Percentiles rank a stretch among this genome's conserved stretches.
Evolutionary conservation across 2,329 filamentous ascomycete genomes (phyloP).

Genomic region (Verticillium isaacii): DNA sequence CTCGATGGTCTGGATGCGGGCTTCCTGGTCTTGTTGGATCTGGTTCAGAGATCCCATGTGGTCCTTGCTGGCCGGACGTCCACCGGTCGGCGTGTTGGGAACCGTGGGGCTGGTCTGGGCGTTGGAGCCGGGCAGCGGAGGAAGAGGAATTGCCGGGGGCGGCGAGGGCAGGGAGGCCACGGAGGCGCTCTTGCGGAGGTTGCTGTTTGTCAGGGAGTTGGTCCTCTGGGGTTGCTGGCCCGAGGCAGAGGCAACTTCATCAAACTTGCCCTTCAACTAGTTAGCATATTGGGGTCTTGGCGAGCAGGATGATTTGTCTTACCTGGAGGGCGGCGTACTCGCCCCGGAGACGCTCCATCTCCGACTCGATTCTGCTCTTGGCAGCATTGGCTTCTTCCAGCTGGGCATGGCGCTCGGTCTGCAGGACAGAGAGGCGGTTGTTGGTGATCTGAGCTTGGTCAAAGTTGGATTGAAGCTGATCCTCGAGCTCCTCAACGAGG

Average conservation of each 20-base stretch:
- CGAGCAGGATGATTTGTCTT: slow-evolving; percentile 22
- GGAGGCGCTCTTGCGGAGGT: slow-evolving; percentile 79
- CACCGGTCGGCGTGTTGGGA: slow-evolving; percentile 50
- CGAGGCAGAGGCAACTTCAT: slow-evolving; percentile 36
- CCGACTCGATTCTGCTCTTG: slow-evolving; percentile 57
- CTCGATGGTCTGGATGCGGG: slow-evolving; percentile 90
- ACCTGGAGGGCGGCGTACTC: slow-evolving; percentile 77
- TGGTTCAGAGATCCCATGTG: slow-evolving; percentile 61
- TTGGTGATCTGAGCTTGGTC: slow-evolving; percentile 83
- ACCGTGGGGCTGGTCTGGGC: slow-evolving; percentile 32
- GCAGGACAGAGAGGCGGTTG: slow-evolving; percentile 80
- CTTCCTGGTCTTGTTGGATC: slow-evolving; percentile 89
- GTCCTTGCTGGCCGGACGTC: slow-evolving; percentile 78
- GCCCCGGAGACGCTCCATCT: slow-evolving; percentile 62
- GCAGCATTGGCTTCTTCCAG: slow-evolving; percentile 73
- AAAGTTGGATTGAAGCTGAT: slow-evolving; percentile 91
- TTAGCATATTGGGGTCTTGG: slow-evolving; percentile 16
- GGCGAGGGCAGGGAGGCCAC: slow-evolving; percentile 85
- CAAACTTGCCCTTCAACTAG: slow-evolving; percentile 51
- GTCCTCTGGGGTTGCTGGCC: slow-evolving; percentile 36
- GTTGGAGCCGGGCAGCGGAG: slow-evolving; percentile 67
- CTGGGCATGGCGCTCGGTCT: slow-evolving; percentile 68
- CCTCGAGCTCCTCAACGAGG: slow-evolving; percentile 91
- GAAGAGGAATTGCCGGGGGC: slow-evolving; percentile 91
- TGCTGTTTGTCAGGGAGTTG: slow-evolving; percentile 37